Evolutionary conservation across 441 rosid species (phyloP).

Genomic region (Eruca vesicaria): DNA sequence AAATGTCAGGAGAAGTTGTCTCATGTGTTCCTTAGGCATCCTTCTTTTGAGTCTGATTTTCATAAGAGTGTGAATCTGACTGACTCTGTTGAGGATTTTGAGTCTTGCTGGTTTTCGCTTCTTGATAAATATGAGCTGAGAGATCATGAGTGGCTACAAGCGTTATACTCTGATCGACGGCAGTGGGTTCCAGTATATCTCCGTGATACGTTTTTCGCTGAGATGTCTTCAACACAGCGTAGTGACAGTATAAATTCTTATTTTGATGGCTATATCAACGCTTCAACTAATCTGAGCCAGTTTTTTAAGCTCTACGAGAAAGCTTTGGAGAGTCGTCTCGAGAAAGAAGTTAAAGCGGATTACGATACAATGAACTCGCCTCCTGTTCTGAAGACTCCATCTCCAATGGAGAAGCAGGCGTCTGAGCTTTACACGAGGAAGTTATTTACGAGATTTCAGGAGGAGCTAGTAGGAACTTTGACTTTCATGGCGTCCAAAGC

Average conservation of each 20-base stretch:
- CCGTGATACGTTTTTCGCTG: slow-evolving; percentile 84
- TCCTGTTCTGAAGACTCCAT: slow-evolving; percentile 81
- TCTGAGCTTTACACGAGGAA: slow-evolving; percentile 79
- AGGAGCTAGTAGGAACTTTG: slow-evolving; percentile 86
- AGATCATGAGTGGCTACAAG: slow-evolving; percentile 87
- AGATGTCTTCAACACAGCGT: slow-evolving; percentile 75
- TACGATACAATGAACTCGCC: slow-evolving; percentile 74
- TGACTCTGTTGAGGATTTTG: slow-evolving; percentile 79
- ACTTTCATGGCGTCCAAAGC: slow-evolving; percentile 87
- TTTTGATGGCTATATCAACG: slow-evolving; percentile 86
- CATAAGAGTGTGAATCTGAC: slow-evolving; percentile 80
- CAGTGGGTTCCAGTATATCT: slow-evolving; percentile 90
- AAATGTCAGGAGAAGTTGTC: slow-evolving; percentile 86
- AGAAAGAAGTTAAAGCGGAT: slow-evolving; percentile 92
- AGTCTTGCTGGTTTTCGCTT: slow-evolving; percentile 77
- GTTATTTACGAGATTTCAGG: slow-evolving; percentile 81
- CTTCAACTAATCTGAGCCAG: slow-evolving; percentile 69
- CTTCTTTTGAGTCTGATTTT: slow-evolving; percentile 77
- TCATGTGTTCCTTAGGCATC: slow-evolving; percentile 69
- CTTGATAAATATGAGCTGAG: slow-evolving; percentile 73
- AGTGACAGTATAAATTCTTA: slow-evolving; percentile 84
- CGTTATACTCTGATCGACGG: slow-evolving; percentile 60
- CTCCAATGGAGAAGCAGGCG: slow-evolving; percentile 98
- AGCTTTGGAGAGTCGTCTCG: slow-evolving; percentile 77
- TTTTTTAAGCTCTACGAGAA: slow-evolving; percentile 86